These are phyloP conservation scores for Colletotrichum eleusines DNA, from an alignment of 2,329 filamentous ascomycete species.

Conservation along the genomic window DNA sequence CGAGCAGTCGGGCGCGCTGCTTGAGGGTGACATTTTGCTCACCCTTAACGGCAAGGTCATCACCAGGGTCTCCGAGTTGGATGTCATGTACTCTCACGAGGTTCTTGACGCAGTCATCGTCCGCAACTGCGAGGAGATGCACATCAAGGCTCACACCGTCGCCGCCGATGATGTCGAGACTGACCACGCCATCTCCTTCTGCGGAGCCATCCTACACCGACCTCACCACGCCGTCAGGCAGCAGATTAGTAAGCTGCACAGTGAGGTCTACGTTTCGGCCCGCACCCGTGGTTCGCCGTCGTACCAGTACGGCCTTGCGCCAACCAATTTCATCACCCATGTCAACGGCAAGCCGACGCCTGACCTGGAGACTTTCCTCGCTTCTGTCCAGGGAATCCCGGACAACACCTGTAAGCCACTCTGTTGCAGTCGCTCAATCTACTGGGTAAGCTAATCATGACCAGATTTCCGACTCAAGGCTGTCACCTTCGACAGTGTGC, in stretches of 20 bases:
- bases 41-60: slow-evolving; percentile 93
- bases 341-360: slow-evolving; percentile 91
- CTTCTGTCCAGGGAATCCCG: slow-evolving; percentile 85
- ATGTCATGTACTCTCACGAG: slow-evolving; percentile 95
- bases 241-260: slow-evolving; percentile 96
- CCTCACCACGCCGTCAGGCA: slow-evolving; percentile 97
- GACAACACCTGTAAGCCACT: slow-evolving; percentile 85
- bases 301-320: slow-evolving; percentile 91
- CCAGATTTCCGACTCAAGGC: slow-evolving; percentile 92
- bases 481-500: slow-evolving; percentile 98
- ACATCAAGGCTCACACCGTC: slow-evolving; percentile 84
- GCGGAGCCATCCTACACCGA: slow-evolving; percentile 90
- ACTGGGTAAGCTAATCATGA: slow-evolving; percentile 39
- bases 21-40: slow-evolving; percentile 93
- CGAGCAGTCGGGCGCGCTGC: slow-evolving; percentile 67
- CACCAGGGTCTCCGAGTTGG: slow-evolving; percentile 91
- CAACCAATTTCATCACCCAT: slow-evolving; percentile 97
- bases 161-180: slow-evolving; percentile 93
- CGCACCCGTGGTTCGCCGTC: slow-evolving; percentile 85
- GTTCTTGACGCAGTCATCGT: slow-evolving; percentile 87
- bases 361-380: slow-evolving; percentile 83
- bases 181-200: slow-evolving; percentile 91
- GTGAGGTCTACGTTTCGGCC: slow-evolving; percentile 94
- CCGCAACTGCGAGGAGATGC: slow-evolving; percentile 83
- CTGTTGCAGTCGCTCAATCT: not conserved